Evolutionary conservation across 257 asterid species (phyloP).

Genomic region (Cruciata laevipes): DNA sequence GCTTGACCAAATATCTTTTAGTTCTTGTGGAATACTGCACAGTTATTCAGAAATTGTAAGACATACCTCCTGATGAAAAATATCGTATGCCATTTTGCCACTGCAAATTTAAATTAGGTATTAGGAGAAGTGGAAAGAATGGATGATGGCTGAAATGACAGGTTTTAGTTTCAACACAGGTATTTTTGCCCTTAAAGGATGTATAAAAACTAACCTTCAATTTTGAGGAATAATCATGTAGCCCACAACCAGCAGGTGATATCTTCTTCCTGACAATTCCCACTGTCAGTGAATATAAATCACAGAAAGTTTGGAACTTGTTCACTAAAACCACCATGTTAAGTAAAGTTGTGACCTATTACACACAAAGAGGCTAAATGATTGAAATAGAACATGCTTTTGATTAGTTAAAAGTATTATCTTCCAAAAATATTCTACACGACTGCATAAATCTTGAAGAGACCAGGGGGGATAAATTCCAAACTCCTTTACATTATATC

Average conservation of each 20-base stretch:
- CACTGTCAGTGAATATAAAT: conserved; percentile 19
- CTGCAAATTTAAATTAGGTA: conserved; percentile 44
- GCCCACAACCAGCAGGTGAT: conserved; percentile 37
- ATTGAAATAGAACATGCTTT: not conserved
- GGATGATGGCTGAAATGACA: conserved; percentile 13
- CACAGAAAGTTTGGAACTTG: not conserved
- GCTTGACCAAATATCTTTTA: not conserved
- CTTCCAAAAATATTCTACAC: not conserved
- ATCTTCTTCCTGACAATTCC: conserved; percentile 50
- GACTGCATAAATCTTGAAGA: not conserved
- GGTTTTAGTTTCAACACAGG: not conserved
- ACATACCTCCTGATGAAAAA: conserved; percentile 73
- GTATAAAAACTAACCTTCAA: conserved; percentile 46
- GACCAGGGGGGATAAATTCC: not conserved
- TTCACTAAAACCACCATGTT: not conserved
- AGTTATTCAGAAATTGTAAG: not conserved
- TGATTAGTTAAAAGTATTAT: not conserved
- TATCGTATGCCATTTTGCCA: conserved; percentile 44
- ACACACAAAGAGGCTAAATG: not conserved
- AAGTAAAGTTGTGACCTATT: not conserved
- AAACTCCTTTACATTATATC: not conserved
- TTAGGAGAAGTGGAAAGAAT: conserved; percentile 20
- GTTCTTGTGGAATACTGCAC: not conserved
- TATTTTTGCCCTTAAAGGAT: not conserved
- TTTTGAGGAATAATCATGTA: conserved; percentile 36